Percentiles rank a stretch among this genome's conserved stretches.
These are phyloP conservation scores for Jatropha podagrica DNA, from an alignment of 441 rosid genomes.

Conservation along the genomic window DNA sequence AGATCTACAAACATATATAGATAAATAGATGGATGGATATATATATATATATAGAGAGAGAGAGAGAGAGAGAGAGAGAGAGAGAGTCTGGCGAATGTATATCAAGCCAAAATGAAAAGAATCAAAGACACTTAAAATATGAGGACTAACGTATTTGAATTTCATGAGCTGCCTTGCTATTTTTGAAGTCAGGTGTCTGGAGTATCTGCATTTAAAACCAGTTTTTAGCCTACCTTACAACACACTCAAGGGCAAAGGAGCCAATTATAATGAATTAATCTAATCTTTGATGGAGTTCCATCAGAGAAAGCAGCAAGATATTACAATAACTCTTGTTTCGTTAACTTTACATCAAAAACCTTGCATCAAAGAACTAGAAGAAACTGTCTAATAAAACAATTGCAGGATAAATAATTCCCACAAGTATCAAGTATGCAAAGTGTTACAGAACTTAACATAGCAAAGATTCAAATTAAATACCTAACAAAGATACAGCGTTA, in stretches of 20 bases:
- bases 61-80: not conserved
- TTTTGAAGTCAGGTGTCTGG: conserved; percentile 33
- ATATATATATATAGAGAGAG: not conserved
- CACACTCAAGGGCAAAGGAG: not conserved
- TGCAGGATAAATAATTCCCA: not conserved
- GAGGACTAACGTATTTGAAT: conserved; percentile 35
- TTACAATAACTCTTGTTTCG: not conserved
- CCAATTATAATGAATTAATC: not conserved
- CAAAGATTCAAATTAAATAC: not conserved
- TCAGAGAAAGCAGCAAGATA: conserved; percentile 4
- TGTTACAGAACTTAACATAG: not conserved
- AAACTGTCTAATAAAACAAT: not conserved
- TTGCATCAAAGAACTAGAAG: conserved; percentile 3
- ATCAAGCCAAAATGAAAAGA: not conserved
- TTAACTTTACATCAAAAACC: not conserved
- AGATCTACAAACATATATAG: not conserved
- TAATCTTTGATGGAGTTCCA: not conserved
- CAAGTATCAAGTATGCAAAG: not conserved
- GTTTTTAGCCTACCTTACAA: not conserved
- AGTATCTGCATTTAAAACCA: conserved; percentile 29
- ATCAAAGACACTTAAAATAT: not conserved
- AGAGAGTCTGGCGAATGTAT: not conserved
- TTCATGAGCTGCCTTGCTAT: conserved; percentile 41
- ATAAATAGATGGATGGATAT: too few species aligned
- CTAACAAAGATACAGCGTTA: not conserved